Percentiles rank a stretch among this genome's conserved stretches.
Evolutionary conservation across 345 rosid genomes (phyloP).

Genomic region (Eucalyptus erythrocorys): DNA sequence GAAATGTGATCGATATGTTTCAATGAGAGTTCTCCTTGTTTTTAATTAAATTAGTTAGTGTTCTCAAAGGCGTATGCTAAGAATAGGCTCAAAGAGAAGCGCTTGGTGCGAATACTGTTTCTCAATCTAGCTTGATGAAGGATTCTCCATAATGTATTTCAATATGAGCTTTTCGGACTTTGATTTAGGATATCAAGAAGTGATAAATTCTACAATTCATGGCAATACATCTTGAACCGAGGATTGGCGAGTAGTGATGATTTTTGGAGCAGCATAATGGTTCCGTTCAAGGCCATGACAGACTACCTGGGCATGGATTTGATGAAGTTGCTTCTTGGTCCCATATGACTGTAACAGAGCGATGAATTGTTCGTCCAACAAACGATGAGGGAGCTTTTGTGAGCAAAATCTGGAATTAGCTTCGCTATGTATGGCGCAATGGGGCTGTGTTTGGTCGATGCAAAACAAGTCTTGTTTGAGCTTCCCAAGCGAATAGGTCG

Average conservation of each 20-base stretch:
- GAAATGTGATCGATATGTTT: not conserved
- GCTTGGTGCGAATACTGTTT: no score
- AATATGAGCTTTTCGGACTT: not conserved
- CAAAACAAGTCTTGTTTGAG: not conserved
- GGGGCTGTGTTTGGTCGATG: not conserved
- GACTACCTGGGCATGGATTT: conserved; percentile 37
- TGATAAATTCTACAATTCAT: not conserved
- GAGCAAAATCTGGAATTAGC: not conserved
- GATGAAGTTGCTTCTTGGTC: conserved; percentile 36
- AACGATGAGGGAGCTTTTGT: not conserved
- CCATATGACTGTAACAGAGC: conserved; percentile 45
- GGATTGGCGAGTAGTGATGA: not conserved
- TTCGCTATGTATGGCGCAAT: not conserved
- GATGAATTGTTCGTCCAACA: conserved; percentile 37
- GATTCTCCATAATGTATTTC: no score
- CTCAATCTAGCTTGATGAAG: no score
- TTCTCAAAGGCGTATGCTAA: not conserved
- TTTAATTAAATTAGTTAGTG: not conserved
- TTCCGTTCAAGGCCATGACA: conserved; percentile 22
- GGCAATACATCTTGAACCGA: not conserved
- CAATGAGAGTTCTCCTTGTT: not conserved
- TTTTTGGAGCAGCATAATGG: conserved; percentile 30
- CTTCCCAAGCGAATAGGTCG: not conserved
- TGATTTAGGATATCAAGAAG: not conserved
- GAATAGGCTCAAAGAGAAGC: no score